Evolutionary conservation across 2,329 filamentous ascomycete species (phyloP).

Genomic region (Curvularia verruculosa): DNA sequence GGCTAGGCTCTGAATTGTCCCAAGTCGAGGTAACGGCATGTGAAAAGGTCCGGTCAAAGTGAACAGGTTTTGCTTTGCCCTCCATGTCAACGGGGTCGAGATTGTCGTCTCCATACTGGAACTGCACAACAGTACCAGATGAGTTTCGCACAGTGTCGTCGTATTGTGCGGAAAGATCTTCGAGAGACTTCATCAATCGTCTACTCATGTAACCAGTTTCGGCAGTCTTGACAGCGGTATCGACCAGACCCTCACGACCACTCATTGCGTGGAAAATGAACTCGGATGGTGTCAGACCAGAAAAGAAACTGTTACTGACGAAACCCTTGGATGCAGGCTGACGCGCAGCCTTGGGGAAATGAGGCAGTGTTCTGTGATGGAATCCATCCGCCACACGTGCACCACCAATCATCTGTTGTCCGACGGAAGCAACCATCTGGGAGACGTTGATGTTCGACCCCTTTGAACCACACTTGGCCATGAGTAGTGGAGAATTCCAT

Average conservation of each 20-base stretch:
- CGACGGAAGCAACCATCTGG: slow-evolving; percentile 97
- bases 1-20: slow-evolving; percentile 73
- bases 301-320: slow-evolving; percentile 96
- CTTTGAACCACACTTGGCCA: slow-evolving; percentile 97
- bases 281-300: slow-evolving; percentile 85
- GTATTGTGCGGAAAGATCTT: slow-evolving; percentile 92
- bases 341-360: slow-evolving; percentile 91
- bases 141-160: slow-evolving; percentile 95
- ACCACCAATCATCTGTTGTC: slow-evolving; percentile 96
- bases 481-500: slow-evolving; percentile 91
- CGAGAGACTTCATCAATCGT: slow-evolving; percentile 95
- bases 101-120: slow-evolving; percentile 95
- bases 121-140: slow-evolving; percentile 86
- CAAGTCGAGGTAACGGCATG: slow-evolving; percentile 79
- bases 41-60: slow-evolving; percentile 89
- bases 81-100: slow-evolving; percentile 98
- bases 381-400: slow-evolving; percentile 94
- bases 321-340: slow-evolving; percentile 97
- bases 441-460: slow-evolving; percentile 98
- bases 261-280: slow-evolving; percentile 99
- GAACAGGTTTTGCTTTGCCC: slow-evolving; percentile 86
- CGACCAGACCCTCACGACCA: slow-evolving; percentile 95
- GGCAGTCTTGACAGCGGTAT: slow-evolving; percentile 98
- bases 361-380: slow-evolving; percentile 90
- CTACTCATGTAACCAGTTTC: slow-evolving; percentile 99